Percentiles rank a stretch among this genome's conserved stretches.
Conservation (phyloP, 2,329 filamentous ascomycete species). For the Daldinia sp. region DNA sequence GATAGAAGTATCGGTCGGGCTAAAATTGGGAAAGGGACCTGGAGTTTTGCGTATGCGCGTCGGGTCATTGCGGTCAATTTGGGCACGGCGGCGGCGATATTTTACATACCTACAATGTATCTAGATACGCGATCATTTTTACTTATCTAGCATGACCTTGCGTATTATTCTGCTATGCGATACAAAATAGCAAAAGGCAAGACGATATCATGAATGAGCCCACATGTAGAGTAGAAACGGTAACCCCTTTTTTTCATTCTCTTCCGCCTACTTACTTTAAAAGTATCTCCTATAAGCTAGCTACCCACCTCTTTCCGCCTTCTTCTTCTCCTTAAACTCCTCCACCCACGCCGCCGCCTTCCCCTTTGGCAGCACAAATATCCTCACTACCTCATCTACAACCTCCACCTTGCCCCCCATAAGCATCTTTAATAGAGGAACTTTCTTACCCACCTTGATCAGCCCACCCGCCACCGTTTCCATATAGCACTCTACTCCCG, state of each 20-base stretch:
- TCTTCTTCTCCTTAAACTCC: conserved; percentile 82
- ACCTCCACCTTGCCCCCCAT: conserved; percentile 82
- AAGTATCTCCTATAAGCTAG: not conserved
- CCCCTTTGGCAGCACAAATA: conserved; percentile 80
- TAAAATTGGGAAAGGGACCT: conserved; percentile 9
- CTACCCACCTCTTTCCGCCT: conserved; percentile 52
- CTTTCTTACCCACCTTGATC: conserved; percentile 89
- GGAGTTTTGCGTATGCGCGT: conserved; percentile 17
- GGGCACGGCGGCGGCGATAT: conserved; percentile 12
- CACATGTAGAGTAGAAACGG: not conserved
- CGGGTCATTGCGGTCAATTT: conserved; percentile 3
- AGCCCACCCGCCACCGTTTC: conserved; percentile 82
- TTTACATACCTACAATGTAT: conserved; percentile 24
- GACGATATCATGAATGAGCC: not conserved
- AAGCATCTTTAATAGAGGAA: conserved; percentile 78
- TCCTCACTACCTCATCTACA: conserved; percentile 82
- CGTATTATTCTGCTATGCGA: not conserved
- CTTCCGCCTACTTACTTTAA: not conserved
- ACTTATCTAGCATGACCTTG: no score
- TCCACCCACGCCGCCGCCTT: conserved; percentile 79
- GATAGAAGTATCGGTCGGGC: conserved; percentile 9
- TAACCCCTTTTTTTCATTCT: not conserved
- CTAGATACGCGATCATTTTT: not conserved
- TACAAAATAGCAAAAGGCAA: not conserved
- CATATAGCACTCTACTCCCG: conserved; percentile 84